Evolutionary conservation across 139 green algal species (phyloP).

Genomic region (Micractinium conductrix): DNA sequence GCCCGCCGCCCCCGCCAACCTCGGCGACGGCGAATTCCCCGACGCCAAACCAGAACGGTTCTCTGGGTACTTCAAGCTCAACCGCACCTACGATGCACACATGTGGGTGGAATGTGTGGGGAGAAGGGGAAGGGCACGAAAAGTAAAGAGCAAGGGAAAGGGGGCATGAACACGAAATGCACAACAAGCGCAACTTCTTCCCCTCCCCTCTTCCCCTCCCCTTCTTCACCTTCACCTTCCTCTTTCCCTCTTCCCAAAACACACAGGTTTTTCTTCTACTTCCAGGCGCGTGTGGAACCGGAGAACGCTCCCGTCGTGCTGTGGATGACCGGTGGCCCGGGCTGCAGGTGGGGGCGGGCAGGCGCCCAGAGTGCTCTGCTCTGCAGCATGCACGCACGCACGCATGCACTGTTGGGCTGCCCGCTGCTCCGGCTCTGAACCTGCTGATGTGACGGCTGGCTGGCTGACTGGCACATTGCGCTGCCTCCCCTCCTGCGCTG

Average conservation of each 20-base stretch:
- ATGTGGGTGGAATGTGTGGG: too few species aligned
- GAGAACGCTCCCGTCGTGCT: slow-evolving; percentile 68
- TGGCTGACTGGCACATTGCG: too few species aligned
- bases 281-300: slow-evolving; percentile 59
- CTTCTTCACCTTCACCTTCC: background rate
- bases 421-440: too few species aligned
- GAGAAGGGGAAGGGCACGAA: too few species aligned
- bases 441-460: too few species aligned
- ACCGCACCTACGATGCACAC: slow-evolving; percentile 62
- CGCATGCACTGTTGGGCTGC: too few species aligned
- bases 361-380: too few species aligned
- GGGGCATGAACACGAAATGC: background rate
- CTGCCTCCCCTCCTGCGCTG: too few species aligned
- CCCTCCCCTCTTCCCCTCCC: too few species aligned
- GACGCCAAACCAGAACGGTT: slow-evolving; percentile 32
- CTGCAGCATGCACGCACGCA: too few species aligned
- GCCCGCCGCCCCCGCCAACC: background rate
- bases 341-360: too few species aligned
- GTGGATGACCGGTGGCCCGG: slow-evolving; percentile 86
- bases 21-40: background rate
- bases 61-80: slow-evolving; percentile 78
- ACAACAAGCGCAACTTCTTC: background rate
- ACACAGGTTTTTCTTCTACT: slow-evolving; percentile 92
- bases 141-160: background rate
- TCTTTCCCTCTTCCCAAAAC: too few species aligned